Percentiles rank a stretch among this genome's conserved stretches.
These are phyloP conservation scores for Amanita polypyramis DNA, from an alignment of 768 basidiomycete genomes.

Conservation along the genomic window DNA sequence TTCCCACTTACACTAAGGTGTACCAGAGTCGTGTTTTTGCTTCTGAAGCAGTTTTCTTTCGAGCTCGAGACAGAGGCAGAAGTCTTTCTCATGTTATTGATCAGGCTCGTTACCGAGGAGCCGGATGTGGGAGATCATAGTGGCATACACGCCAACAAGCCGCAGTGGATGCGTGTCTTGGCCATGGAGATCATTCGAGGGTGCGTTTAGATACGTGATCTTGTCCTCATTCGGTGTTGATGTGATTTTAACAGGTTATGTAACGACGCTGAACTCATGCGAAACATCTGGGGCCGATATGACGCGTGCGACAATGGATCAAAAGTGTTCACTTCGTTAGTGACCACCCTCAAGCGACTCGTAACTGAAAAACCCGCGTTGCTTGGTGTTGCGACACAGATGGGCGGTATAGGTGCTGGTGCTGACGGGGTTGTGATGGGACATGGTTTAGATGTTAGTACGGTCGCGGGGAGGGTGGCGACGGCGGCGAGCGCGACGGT, in stretches of 20 bases:
- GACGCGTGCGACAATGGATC: conserved; percentile 52
- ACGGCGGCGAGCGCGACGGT: conserved; percentile 77
- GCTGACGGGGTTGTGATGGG: conserved; percentile 26
- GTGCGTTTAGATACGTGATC: conserved; percentile 23
- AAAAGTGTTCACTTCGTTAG: conserved; percentile 66
- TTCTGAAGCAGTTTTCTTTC: conserved; percentile 82
- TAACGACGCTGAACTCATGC: conserved; percentile 69
- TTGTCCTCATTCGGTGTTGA: background rate
- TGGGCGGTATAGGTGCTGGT: conserved; percentile 68
- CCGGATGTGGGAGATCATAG: conserved; percentile 15
- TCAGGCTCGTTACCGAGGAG: conserved; percentile 54
- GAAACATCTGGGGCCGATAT: conserved; percentile 71
- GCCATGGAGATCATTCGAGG: conserved; percentile 91
- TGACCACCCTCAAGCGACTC: conserved; percentile 77
- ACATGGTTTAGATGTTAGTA: conserved; percentile 52
- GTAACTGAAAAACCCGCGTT: conserved; percentile 83
- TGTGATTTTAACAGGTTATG: conserved; percentile 42
- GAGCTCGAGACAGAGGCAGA: conserved; percentile 80
- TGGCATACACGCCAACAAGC: conserved; percentile 29
- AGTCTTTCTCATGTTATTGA: conserved; percentile 71
- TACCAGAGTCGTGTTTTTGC: conserved; percentile 86
- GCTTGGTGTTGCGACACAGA: conserved; percentile 70
- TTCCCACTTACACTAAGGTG: conserved; percentile 89
- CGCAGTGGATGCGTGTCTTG: conserved; percentile 83
- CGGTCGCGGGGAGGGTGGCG: conserved; percentile 76